Evolutionary conservation across 176 grass and related monocot species (phyloP), one percentile per base, ranked within the genome.

Genomic region (Raddia guianensis): DNA sequence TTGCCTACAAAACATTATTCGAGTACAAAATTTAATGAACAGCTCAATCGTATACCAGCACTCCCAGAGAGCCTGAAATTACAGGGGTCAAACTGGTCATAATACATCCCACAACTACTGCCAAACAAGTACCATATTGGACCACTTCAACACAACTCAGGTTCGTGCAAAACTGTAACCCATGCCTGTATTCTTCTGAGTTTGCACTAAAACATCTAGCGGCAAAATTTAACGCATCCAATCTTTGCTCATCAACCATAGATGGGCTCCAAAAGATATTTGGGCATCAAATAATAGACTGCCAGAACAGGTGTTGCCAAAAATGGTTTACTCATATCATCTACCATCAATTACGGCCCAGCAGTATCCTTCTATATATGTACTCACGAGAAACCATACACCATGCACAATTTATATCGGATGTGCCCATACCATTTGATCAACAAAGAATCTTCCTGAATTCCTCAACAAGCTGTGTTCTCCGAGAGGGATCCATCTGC

Each of bases 401-500:
- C 52, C 74, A 73, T 72, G 80, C 68, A 88, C 66, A 83, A 66
- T 49, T 27, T 77, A 21, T 43, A n/a, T 52, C 70, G 71, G 84
- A 82, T 82, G 75, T 55, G 70, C 76, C 50, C 13, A n/a, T 70
- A 85, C 72, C 48, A 64, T 75, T 60, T 85, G 34, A 75, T 87
- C 72, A 91, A 76, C 54, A 81, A 62, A 92, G 70, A 49, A 89
- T 81, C 49, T 95, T 73, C 78, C 66, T 95, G 42, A 95, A 45
- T 85, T 93, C 88, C 62, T 86, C 90, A 47, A 88, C 86, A 51
- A 98, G 71, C 61, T 86, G 81, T 27, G 74, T 84, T 91, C 86
- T 93, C 21, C 49, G 80, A 66, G 95, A 95, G 63, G 90, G 79
- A 75, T 94, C 92, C 88, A 98, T 95, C 96, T 98, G 90, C 47